Base-by-base conservation (phyloP, 2,329 filamentous ascomycete species). In the Aspergillus phoenicis region DNA sequence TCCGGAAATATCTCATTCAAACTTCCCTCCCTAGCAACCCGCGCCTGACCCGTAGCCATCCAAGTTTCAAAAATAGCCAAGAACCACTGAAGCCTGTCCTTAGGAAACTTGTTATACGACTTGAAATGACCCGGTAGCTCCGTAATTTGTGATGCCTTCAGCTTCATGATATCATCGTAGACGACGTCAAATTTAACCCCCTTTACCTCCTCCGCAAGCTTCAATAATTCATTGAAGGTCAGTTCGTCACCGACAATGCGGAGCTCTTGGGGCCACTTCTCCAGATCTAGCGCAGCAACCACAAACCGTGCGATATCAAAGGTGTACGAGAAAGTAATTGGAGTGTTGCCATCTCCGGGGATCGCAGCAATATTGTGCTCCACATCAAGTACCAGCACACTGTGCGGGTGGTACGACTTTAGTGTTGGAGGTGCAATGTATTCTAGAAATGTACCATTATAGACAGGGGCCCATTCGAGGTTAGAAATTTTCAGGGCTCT, bases 81-180 rank as follows among this genome's bases (percentile, higher is more conserved):
- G 6, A 71, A 59, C 17, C 59, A 62, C 36, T 70, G 67, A 5
- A 73, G 55, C 5, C 55, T n/a, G 22, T 66, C 55, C 49, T 71
- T 72, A 0, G 71, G 66, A 15, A 71, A 59, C 33, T 59, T 60
- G 3, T 53, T 13, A 24, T 73, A 73, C 4, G 66, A 8, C 3
- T 64, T 20, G 7, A 26, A 48, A 20, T 74, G 70, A 39, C 54
- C 57, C 0, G 72, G 72, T 20, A 74, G 58, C 49, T 72, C 75
- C 4, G 75, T 77, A 1, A 70, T 59, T 47, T 74, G 49, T 4
- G 71, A 73, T 2, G 11, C 45, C 48, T 67, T 66, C 20, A 77
- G 17, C 54, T 75, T 67, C 59, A 75, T 56, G 52, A 76, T 11
- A 22, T 48, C 28, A 26, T 79, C 57, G 47, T 73, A 36, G 59